Base-by-base conservation (phyloP, 768 basidiomycete genomes). In the Cantharellus anzutake region DNA sequence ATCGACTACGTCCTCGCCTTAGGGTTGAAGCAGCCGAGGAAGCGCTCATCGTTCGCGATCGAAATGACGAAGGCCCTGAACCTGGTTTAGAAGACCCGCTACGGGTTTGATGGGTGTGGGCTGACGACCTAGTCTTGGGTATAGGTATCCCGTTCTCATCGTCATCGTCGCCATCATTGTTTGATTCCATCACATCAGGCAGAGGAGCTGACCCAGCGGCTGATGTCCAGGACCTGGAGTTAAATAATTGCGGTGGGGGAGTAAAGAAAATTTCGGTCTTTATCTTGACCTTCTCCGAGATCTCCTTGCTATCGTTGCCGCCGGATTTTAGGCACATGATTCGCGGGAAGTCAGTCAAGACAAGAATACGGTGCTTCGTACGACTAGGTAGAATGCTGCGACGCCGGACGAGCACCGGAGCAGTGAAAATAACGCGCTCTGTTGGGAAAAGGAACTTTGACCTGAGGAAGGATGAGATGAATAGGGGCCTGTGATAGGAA, bases 271-370 rank as follows among this genome's bases (percentile, higher is more conserved):
- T 7, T 55, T 55, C 52, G 35, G 7, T 55, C 52, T 55, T 55
- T 11, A 55, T 55, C 52, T 55, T 55, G 11, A 55, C 5, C 14
- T 37, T 11, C 52, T 7, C 52, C 7, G 7, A 7, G 52, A 7
- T 7, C 20, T 48, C 20, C 44, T 48, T 48, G 44, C 44, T 48
- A 7, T 48, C 44, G 20, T 7, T 7, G 38, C 44, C 44, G 7
- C 44, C 44, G 52, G 52, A 14, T 39, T 61, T 61, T 4, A 61
- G 16, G 60, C 60, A 52, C 4, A 61, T 4, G 29, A 61, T 41
- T 3, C 60, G 60, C 35, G 60, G 58, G 20, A 51, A 39, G 58
- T 61, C 60, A 16, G 60, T 61, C 35, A 61, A 39, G 14, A 61
- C 60, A 42, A 61, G 48, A 34, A 61, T 50, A 3, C 60, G 60